A percentile compares a stretch with the other conserved stretches of the same genome.
These are phyloP conservation scores for Plicaturopsis crispa DNA, from an alignment of 768 basidiomycete genomes.

Conservation along the genomic window DNA sequence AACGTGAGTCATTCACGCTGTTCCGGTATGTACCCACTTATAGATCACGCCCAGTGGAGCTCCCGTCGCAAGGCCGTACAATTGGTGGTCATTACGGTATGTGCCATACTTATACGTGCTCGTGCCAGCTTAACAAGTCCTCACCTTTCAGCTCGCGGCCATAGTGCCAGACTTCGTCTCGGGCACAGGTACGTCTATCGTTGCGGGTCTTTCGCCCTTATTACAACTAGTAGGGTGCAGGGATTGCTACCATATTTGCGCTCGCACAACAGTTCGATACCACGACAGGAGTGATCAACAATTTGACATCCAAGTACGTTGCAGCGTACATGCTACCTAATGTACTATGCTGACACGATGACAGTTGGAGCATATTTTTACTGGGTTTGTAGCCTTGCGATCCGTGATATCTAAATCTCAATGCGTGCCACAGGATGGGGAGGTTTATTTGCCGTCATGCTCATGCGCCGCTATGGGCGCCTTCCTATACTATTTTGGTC, in stretches of 20 bases:
- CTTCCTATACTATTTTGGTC: slow-evolving; percentile 69
- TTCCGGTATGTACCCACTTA: background rate
- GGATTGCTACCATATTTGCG: slow-evolving; percentile 56
- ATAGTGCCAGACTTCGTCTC: slow-evolving; percentile 65
- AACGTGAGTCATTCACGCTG: slow-evolving; percentile 27
- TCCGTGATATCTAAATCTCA: background rate
- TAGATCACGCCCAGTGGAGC: background rate
- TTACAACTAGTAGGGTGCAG: slow-evolving; percentile 16
- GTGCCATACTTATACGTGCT: no score
- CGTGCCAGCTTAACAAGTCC: no score
- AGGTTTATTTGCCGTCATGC: slow-evolving; percentile 53
- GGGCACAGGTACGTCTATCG: slow-evolving; percentile 38
- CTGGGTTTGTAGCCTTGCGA: slow-evolving; percentile 27
- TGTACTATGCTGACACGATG: slow-evolving; percentile 6
- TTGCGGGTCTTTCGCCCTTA: slow-evolving; percentile 1
- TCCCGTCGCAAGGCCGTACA: background rate
- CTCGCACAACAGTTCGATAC: slow-evolving; percentile 50
- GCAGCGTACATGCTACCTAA: background rate
- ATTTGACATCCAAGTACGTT: slow-evolving; percentile 48
- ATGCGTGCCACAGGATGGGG: slow-evolving; percentile 41
- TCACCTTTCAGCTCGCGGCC: slow-evolving; percentile 56
- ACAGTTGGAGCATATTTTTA: slow-evolving; percentile 61
- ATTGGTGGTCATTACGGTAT: background rate
- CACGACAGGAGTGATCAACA: slow-evolving; percentile 49
- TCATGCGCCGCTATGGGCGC: slow-evolving; percentile 56